Percentiles rank a stretch among this genome's conserved stretches.
phyloP scores from a whole-genome alignment of 129 eudicot species.

The Ambrosia artemisiifolia region DNA sequence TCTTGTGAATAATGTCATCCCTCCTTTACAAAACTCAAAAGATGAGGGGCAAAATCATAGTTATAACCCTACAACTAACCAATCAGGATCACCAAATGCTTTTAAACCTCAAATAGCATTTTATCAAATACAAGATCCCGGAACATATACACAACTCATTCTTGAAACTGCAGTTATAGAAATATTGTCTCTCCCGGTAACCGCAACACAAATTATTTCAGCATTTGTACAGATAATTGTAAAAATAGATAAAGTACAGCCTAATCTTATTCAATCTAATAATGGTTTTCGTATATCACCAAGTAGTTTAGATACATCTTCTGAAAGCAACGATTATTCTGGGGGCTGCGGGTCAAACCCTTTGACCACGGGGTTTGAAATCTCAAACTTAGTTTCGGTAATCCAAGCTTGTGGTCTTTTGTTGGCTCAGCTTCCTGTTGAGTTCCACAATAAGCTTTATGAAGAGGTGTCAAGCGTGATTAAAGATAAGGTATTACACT shows the following conservation, averaged over 20 bases:
- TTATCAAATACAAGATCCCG: constrained; percentile 85
- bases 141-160: constrained; percentile 70
- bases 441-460: constrained; percentile 74
- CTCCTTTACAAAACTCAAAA: constrained; percentile 54
- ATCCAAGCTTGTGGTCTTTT: constrained; percentile 93
- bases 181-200: constrained; percentile 69
- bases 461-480: constrained; percentile 69
- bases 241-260: constrained; percentile 67
- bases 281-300: constrained; percentile 45
- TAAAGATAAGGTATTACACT: constrained; percentile 56
- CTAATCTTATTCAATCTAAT: constrained; percentile 67
- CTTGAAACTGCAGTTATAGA: constrained; percentile 94
- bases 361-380: constrained; percentile 43
- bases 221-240: constrained; percentile 75
- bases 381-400: constrained; percentile 55
- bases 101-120: constrained; percentile 64
- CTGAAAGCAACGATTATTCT: constrained; percentile 54
- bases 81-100: constrained; percentile 35
- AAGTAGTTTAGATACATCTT: constrained; percentile 31
- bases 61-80: constrained; percentile 45
- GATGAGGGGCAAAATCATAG: constrained; percentile 36
- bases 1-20: constrained; percentile 66
- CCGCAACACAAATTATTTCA: constrained; percentile 68
- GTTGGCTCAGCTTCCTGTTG: constrained; percentile 85
- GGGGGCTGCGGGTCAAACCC: constrained; percentile 49